These are phyloP conservation scores for Selaginella tamariscina DNA, from an alignment of 75 land plant species.

Conservation along the genomic window DNA sequence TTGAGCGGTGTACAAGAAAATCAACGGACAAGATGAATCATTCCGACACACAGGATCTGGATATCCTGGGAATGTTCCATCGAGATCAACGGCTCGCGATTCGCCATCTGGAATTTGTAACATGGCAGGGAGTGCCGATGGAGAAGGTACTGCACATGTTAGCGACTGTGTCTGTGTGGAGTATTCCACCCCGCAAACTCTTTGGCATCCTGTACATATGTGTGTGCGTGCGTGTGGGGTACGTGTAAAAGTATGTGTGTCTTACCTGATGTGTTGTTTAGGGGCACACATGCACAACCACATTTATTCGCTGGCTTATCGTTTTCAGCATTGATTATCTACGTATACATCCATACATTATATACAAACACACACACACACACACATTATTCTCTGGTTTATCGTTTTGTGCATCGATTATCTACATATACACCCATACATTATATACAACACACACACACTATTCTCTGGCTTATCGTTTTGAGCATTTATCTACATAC, in stretches of 20 bases:
- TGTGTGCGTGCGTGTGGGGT: too few species aligned
- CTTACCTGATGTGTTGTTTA: constrained; percentile 24
- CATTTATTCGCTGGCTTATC: background rate
- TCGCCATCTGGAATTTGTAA: constrained; percentile 59
- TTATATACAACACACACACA: too few species aligned
- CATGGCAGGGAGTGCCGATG: constrained; percentile 60
- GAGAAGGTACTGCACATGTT: constrained; percentile 48
- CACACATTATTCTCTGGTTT: too few species aligned
- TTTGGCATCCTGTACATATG: constrained; percentile 27
- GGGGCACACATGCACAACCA: constrained; percentile 47
- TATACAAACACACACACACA: too few species aligned
- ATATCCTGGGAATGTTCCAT: constrained; percentile 25
- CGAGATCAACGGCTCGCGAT: constrained; percentile 40
- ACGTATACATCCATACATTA: too few species aligned
- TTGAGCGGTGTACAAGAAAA: constrained; percentile 49
- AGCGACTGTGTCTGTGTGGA: constrained; percentile 41
- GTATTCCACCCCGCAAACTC: constrained; percentile 52
- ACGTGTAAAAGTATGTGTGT: too few species aligned
- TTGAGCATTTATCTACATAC: too few species aligned
- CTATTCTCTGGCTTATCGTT: too few species aligned
- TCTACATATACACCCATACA: too few species aligned
- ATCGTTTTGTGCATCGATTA: too few species aligned
- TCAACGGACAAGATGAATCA: constrained; percentile 43
- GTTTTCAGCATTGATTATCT: background rate
- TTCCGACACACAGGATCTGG: constrained; percentile 42